Conservation (phyloP, 192 early-diverging fungal genomes). For the Endogone sp. region DNA sequence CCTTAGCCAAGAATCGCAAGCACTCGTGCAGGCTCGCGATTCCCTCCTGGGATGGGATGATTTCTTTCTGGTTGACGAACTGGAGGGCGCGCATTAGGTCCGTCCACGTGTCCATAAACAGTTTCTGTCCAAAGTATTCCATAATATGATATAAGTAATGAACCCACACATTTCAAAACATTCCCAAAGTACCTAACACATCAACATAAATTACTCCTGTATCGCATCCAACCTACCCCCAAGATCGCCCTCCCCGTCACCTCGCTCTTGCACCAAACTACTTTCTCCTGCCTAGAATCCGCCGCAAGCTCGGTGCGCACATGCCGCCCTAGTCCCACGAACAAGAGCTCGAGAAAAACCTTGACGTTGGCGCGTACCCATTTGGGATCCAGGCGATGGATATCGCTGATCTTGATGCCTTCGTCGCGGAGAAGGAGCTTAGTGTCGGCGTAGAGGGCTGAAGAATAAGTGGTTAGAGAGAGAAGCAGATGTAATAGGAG, state of each 20-base stretch:
- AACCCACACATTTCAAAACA: too few relatives aligned
- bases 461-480: too few relatives aligned
- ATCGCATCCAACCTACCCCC: background rate
- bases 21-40: background rate
- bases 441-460: background rate
- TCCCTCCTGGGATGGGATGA: background rate
- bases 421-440: background rate
- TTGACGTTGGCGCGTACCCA: background rate
- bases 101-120: background rate
- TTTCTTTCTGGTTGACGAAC: background rate
- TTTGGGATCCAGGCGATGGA: background rate
- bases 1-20: background rate
- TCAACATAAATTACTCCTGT: background rate
- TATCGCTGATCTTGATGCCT: background rate
- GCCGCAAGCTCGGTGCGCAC: background rate
- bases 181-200: too few relatives aligned
- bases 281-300: background rate
- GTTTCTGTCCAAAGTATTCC: too few relatives aligned
- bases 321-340: background rate
- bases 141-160: too few relatives aligned
- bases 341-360: background rate
- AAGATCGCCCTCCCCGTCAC: background rate
- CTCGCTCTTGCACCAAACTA: background rate
- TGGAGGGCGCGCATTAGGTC: background rate
- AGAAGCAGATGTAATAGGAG: too few relatives aligned